A percentile compares a stretch with the other conserved stretches of the same genome.
phyloP scores from a whole-genome alignment of 2,329 filamentous ascomycete genomes.

The Alternaria panax region DNA sequence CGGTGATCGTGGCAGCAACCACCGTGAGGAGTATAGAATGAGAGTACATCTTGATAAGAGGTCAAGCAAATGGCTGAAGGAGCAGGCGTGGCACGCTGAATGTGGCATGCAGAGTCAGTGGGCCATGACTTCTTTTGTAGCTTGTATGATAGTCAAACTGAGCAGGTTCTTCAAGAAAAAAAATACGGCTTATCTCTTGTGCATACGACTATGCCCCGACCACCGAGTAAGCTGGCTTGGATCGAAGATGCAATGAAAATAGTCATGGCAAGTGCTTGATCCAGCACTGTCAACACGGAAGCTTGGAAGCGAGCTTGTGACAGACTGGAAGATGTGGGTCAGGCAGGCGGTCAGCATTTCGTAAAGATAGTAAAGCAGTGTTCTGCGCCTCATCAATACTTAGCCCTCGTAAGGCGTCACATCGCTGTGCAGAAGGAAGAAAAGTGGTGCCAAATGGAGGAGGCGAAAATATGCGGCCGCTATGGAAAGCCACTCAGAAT shows the following conservation, averaged over 20 bases:
- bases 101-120: slow-evolving; percentile 13
- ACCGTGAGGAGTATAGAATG: slow-evolving; percentile 33
- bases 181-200: slow-evolving; percentile 16
- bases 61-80: slow-evolving; percentile 7
- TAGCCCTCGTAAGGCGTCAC: not conserved
- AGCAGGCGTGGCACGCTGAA: slow-evolving; percentile 1
- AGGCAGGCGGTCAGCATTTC: slow-evolving; percentile 24
- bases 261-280: slow-evolving; percentile 23
- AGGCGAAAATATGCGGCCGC: slow-evolving; percentile 19
- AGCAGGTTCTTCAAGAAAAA: slow-evolving; percentile 13
- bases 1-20: slow-evolving; percentile 34
- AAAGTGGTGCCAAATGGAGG: slow-evolving; percentile 13
- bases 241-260: slow-evolving; percentile 22
- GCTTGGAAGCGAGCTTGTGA: slow-evolving; percentile 27
- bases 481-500: slow-evolving; percentile 28
- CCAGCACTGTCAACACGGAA: slow-evolving; percentile 16
- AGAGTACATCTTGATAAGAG: slow-evolving; percentile 29
- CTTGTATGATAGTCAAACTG: slow-evolving; percentile 9
- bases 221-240: slow-evolving; percentile 10
- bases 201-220: slow-evolving; percentile 8
- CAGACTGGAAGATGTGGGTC: slow-evolving; percentile 21
- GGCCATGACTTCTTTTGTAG: slow-evolving; percentile 32
- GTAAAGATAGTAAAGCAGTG: slow-evolving; percentile 16
- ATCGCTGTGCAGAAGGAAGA: slow-evolving; percentile 4
- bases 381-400: slow-evolving; percentile 19